These are phyloP conservation scores for Schizophyllum commune DNA, from an alignment of 1,284 basidiomycete species.

Conservation along the genomic window DNA sequence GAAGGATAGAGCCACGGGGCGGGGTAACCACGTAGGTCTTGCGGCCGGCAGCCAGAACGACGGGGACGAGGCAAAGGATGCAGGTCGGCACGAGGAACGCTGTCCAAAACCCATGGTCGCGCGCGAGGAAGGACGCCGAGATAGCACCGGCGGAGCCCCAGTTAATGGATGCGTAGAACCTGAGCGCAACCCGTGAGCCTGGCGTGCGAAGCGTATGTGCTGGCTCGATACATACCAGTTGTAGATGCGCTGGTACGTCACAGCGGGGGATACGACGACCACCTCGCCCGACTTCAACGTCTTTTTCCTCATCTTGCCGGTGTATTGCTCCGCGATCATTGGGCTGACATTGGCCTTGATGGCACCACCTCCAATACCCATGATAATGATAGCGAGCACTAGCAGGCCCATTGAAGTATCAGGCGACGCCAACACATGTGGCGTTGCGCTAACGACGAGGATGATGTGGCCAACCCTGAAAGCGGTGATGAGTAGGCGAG, in stretches of 20 bases:
- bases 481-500: slow-evolving; percentile 3
- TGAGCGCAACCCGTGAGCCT: slow-evolving; percentile 3
- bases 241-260: slow-evolving; percentile 45
- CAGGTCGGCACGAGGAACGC: slow-evolving; percentile 38
- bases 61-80: slow-evolving; percentile 35
- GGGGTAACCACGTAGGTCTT: slow-evolving; percentile 46
- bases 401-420: slow-evolving; percentile 29
- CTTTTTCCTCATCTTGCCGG: slow-evolving; percentile 36
- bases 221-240: slow-evolving; percentile 21
- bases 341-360: slow-evolving; percentile 56
- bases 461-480: slow-evolving; percentile 33
- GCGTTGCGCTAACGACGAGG: slow-evolving; percentile 32
- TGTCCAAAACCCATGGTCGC: slow-evolving; percentile 40
- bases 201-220: not conserved
- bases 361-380: slow-evolving; percentile 27
- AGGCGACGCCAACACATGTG: slow-evolving; percentile 23
- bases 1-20: slow-evolving; percentile 48
- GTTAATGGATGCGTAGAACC: slow-evolving; percentile 49
- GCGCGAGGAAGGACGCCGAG: slow-evolving; percentile 39
- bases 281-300: slow-evolving; percentile 45
- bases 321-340: slow-evolving; percentile 53
- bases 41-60: slow-evolving; percentile 40
- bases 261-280: slow-evolving; percentile 55
- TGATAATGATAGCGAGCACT: slow-evolving; percentile 35
- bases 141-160: slow-evolving; percentile 45